Evolutionary conservation across 2,329 filamentous ascomycete species (phyloP).

Genomic region (Colletotrichum sp.): DNA sequence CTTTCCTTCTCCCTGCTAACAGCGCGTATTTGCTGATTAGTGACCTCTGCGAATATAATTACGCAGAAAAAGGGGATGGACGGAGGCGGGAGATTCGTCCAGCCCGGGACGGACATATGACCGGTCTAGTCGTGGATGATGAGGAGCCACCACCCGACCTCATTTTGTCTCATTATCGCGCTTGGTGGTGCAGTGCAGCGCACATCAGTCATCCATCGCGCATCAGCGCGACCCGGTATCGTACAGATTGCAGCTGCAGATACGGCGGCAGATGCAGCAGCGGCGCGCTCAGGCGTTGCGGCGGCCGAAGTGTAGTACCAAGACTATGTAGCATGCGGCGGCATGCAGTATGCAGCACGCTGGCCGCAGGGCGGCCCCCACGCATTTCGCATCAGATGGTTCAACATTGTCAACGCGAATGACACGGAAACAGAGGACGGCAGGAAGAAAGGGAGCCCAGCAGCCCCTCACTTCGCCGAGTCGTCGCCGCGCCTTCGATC

Average conservation of each 20-base stretch:
- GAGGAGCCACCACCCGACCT: not conserved
- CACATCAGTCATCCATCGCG: not conserved
- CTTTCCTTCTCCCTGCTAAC: not conserved
- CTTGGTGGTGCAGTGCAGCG: not conserved
- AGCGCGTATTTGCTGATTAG: not conserved
- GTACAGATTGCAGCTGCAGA: not conserved
- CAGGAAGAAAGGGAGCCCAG: not conserved
- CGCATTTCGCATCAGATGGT: not conserved
- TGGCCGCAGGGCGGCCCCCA: not conserved
- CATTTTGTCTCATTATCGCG: not conserved
- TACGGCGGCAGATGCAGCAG: not conserved
- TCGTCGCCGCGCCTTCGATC: not conserved
- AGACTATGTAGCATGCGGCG: not conserved
- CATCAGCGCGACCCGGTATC: not conserved
- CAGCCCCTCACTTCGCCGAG: not conserved
- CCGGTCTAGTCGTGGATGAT: not conserved
- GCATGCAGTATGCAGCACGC: not conserved
- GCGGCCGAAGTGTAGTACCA: not conserved
- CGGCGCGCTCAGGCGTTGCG: not conserved
- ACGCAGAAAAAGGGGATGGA: not conserved
- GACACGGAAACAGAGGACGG: not conserved
- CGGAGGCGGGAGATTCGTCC: not conserved
- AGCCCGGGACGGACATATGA: not conserved
- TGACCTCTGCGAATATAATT: not conserved
- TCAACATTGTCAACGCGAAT: not conserved